Base-by-base conservation (phyloP, 805 yeast genomes). In the Zygosaccharomyces kombuchaensis region DNA sequence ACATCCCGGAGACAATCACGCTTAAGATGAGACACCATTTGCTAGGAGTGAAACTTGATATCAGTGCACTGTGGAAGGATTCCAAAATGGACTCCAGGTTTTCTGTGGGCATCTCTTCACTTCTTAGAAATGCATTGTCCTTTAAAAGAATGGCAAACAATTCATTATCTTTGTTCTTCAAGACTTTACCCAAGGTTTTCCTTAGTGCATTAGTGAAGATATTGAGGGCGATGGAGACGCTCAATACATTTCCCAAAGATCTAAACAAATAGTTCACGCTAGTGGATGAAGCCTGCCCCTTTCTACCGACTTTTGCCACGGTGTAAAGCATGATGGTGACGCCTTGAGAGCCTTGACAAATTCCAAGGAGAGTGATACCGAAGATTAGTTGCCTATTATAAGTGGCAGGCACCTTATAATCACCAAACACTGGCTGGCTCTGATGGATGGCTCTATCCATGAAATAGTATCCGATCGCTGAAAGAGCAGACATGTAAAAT, bases 201-300 rank as follows among this genome's bases (percentile, higher is more conserved):
- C 42, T 48, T 10, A 48, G 22, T 6, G 44, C 35, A 22, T 40
- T 34, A 9, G 43, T 43, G 30, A 45, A 48, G 14, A 48, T 36
- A 23, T 43, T 42, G 14, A 48, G 22, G 10, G 49, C 39, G 25
- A 70, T 52, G 12, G 76, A 73, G 6, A 70, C 73, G 34, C 77
- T 75, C 8, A 68, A 51, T 9, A 71, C 75, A 39, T 70, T 67
- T 9, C 77, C 77, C 39, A 71, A 51, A 1, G 76, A 71, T 46
- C 72, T 63, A 38, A 72, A 67, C 72, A 57, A 39, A 71, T n/a
- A 72, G 30, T 68, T 72, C 63, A 70, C 72, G n/a, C 77, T 73
- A 10, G 73, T 71, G 12, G 73, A 73, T 31, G 70, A 56, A 1
- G 76, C 76, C 48, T 73, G 77, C 10, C 67, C 66, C 36, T 61